A percentile compares a stretch with the other conserved stretches of the same genome.
These are phyloP conservation scores for Plenodomus lindquistii DNA, from an alignment of 2,329 filamentous ascomycete species.

Conservation along the genomic window DNA sequence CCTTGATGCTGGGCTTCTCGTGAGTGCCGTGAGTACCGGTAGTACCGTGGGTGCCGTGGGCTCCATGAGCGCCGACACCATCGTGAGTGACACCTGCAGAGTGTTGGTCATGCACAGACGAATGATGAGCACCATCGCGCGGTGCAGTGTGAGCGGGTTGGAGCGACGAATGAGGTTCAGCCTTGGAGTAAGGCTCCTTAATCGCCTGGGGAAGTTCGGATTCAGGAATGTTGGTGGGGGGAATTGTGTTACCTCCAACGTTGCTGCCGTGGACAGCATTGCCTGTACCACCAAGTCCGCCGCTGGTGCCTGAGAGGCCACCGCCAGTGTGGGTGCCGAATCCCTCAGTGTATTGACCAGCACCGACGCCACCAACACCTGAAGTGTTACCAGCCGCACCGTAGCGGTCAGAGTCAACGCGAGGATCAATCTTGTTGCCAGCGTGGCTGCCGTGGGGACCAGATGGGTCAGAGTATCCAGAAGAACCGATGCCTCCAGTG, in stretches of 20 bases:
- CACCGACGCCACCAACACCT: slow-evolving; percentile 9
- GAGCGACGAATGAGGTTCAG: slow-evolving; percentile 14
- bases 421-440: slow-evolving; percentile 34
- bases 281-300: not conserved
- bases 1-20: slow-evolving; percentile 52
- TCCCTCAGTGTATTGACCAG: slow-evolving; percentile 9
- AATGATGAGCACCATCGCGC: slow-evolving; percentile 1
- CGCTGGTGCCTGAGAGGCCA: slow-evolving; percentile 1
- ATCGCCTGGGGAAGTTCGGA: not conserved
- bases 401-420: slow-evolving; percentile 43
- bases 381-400: slow-evolving; percentile 26
- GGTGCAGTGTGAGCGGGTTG: slow-evolving; percentile 10
- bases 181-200: not conserved
- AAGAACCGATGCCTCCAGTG: slow-evolving; percentile 10
- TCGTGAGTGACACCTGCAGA: slow-evolving; percentile 1
- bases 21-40: slow-evolving; percentile 4
- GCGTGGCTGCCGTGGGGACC: slow-evolving; percentile 17
- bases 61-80: slow-evolving; percentile 6
- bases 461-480: slow-evolving; percentile 15
- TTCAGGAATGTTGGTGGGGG: not conserved
- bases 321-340: not conserved
- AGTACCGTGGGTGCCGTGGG: slow-evolving; percentile 10
- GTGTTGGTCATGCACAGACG: not conserved
- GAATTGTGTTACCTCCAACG: not conserved
- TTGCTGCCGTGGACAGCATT: slow-evolving; percentile 5